A percentile compares a stretch with the other conserved stretches of the same genome.
Conservation (phyloP, 179 eudicot species). For the Kewa caespitosa region DNA sequence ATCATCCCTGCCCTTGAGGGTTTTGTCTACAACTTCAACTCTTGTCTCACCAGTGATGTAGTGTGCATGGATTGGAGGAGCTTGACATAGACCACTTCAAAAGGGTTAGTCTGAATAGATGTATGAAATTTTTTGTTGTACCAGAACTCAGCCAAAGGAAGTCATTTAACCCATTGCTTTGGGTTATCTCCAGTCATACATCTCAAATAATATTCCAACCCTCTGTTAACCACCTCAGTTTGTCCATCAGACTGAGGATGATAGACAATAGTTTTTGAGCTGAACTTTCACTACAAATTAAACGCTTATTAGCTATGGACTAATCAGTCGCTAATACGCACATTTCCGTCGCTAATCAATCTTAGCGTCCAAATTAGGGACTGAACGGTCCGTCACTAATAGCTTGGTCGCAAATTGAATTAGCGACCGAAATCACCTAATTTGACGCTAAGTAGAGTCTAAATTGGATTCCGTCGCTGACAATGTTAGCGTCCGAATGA, state of each 20-base stretch:
- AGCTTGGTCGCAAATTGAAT: too few relatives aligned
- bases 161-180: background rate
- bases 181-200: background rate
- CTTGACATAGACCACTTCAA: background rate
- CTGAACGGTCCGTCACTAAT: too few relatives aligned
- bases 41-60: background rate
- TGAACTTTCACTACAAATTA: background rate
- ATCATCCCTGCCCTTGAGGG: background rate
- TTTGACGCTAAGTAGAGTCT: too few relatives aligned
- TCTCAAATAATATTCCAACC: background rate
- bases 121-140: background rate
- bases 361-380: too few relatives aligned
- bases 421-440: too few relatives aligned
- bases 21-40: background rate
- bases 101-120: background rate
- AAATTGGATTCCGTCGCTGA: too few relatives aligned
- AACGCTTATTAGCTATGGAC: too few relatives aligned
- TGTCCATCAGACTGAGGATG: constrained; percentile 6
- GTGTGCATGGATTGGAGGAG: background rate
- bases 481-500: too few relatives aligned
- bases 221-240: background rate
- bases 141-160: background rate
- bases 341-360: too few relatives aligned
- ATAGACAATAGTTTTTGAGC: background rate
- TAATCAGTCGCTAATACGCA: too few relatives aligned